Evolutionary conservation across 129 eudicot species (phyloP).

Genomic region (Ambrosia artemisiifolia): DNA sequence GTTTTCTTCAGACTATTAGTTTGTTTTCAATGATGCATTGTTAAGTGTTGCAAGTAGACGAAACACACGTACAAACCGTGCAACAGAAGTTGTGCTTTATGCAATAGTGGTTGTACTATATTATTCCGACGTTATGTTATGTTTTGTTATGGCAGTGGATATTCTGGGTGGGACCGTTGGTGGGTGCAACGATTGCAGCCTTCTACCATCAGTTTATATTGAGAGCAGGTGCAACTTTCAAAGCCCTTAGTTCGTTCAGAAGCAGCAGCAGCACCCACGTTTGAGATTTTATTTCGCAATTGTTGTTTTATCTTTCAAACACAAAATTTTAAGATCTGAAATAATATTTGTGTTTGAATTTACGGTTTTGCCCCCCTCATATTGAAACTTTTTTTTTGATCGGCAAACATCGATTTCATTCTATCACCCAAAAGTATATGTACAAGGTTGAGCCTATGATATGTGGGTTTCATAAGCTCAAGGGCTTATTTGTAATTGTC

Average conservation of each 20-base stretch:
- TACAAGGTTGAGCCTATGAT: too few relatives aligned
- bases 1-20: background rate
- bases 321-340: background rate
- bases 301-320: background rate
- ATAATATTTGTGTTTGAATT: background rate
- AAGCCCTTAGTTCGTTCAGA: conserved; percentile 70
- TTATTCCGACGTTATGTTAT: background rate
- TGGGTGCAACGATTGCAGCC: conserved; percentile 79
- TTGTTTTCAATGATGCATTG: background rate
- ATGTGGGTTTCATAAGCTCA: too few relatives aligned
- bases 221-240: conserved; percentile 56
- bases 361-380: background rate
- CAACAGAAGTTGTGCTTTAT: too few relatives aligned
- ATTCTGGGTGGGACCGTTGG: conserved; percentile 81
- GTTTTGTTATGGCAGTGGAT: conserved; percentile 48
- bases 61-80: background rate
- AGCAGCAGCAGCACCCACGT: conserved; percentile 33
- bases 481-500: too few relatives aligned
- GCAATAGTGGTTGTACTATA: background rate
- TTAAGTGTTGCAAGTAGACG: background rate
- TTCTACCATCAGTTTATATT: conserved; percentile 77
- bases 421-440: too few relatives aligned
- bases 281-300: background rate
- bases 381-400: too few relatives aligned
- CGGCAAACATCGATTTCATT: too few relatives aligned